Evolutionary conservation across 2,329 filamentous ascomycete genomes (phyloP).

Genomic region (Xylariaceae sp.): DNA sequence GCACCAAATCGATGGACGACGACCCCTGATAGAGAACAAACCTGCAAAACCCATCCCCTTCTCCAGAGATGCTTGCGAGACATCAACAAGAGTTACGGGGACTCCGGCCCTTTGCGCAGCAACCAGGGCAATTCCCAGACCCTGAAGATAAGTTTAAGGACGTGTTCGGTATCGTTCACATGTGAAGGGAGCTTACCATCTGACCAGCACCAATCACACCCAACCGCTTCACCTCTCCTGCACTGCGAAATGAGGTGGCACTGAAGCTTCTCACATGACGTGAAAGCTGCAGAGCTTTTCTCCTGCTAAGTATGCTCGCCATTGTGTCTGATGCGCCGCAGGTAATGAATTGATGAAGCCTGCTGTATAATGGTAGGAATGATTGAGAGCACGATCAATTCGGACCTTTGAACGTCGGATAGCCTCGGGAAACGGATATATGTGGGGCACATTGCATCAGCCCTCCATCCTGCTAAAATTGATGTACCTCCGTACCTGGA

Average conservation of each 20-base stretch:
- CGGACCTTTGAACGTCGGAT: conserved; percentile 15
- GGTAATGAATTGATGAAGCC: neutral
- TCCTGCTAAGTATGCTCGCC: conserved; percentile 36
- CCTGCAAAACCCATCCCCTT: conserved; percentile 88
- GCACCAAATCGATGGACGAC: neutral
- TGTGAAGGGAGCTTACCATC: conserved; percentile 63
- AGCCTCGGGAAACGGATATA: conserved; percentile 27
- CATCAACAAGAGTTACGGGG: conserved; percentile 82
- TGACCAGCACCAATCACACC: conserved; percentile 94
- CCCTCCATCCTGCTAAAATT: neutral
- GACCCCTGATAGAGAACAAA: conserved; percentile 33
- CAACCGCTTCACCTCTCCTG: conserved; percentile 75
- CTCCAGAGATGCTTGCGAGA: conserved; percentile 75
- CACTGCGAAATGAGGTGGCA: conserved; percentile 55
- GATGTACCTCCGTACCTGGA: conserved; percentile 1
- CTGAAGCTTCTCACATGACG: conserved; percentile 61
- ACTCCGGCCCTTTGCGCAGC: conserved; percentile 80
- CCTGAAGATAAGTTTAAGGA: conserved; percentile 48
- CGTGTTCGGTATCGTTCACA: conserved; percentile 25
- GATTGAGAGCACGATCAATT: neutral
- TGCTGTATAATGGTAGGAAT: too few species aligned
- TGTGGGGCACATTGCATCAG: conserved; percentile 12
- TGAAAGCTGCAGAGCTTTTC: conserved; percentile 31
- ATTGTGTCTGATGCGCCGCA: conserved; percentile 26
- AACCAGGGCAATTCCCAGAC: conserved; percentile 91